Conservation (phyloP, 306 rosid genomes). For the Rosa lucieae region DNA sequence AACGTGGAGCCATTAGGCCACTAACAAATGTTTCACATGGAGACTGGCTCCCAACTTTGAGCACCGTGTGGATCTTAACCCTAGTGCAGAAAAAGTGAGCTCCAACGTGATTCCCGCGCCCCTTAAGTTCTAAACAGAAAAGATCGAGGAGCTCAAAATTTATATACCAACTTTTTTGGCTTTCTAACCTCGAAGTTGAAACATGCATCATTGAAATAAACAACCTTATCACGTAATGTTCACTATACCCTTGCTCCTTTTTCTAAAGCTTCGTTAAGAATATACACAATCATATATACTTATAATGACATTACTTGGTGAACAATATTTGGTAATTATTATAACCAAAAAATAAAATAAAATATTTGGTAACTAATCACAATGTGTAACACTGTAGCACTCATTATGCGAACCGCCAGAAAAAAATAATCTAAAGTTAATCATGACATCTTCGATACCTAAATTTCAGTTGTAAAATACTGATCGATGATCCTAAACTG, state of each 20-base stretch:
- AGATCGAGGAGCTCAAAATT: neutral
- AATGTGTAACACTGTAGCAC: neutral
- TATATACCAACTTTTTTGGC: neutral
- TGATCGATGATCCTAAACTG: too few relatives aligned
- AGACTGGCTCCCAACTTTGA: neutral
- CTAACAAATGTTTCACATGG: constrained; percentile 4
- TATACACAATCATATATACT: neutral
- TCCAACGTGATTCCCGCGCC: neutral
- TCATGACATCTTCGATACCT: too few relatives aligned
- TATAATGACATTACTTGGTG: too few relatives aligned
- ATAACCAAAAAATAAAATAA: too few relatives aligned
- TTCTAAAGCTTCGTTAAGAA: neutral
- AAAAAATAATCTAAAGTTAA: too few relatives aligned
- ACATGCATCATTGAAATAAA: neutral
- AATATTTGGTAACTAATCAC: neutral
- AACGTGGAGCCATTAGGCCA: neutral
- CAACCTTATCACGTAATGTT: neutral
- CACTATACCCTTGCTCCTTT: neutral
- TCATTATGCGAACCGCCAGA: neutral
- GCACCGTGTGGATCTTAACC: neutral
- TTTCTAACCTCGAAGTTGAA: neutral
- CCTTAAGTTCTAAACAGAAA: neutral
- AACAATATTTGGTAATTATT: too few relatives aligned
- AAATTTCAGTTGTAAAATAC: too few relatives aligned
- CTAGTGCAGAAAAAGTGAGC: neutral